These are phyloP conservation scores for Kluyveromyces dobzhanskii DNA, from an alignment of 805 yeast genomes.

Conservation along the genomic window DNA sequence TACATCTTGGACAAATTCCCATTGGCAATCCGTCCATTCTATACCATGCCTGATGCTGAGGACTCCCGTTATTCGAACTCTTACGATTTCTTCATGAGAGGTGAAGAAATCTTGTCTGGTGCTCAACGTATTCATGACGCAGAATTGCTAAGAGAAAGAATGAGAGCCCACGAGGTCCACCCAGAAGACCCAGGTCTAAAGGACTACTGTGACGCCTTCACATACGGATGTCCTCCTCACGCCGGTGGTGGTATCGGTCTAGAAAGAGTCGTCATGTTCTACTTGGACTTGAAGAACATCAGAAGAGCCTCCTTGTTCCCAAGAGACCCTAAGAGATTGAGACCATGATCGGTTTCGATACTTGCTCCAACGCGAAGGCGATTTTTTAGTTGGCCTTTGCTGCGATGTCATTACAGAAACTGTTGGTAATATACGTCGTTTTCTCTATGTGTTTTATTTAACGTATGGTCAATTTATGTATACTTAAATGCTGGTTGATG, in stretches of 20 bases:
- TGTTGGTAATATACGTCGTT: too few relatives aligned
- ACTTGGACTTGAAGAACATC: constrained; percentile 90
- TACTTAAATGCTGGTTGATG: too few relatives aligned
- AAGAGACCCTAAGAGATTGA: constrained; percentile 91
- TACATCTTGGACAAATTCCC: constrained; percentile 98
- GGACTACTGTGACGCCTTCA: constrained; percentile 89
- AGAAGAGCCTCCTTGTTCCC: constrained; percentile 99
- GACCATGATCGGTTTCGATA: constrained; percentile 49
- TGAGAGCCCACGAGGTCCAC: constrained; percentile 75
- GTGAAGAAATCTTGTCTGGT: constrained; percentile 98
- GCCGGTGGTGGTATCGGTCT: constrained; percentile 99
- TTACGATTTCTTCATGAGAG: constrained; percentile 99
- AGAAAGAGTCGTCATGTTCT: constrained; percentile 98
- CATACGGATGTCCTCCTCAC: constrained; percentile 95
- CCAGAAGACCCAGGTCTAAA: constrained; percentile 72
- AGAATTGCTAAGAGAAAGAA: constrained; percentile 69
- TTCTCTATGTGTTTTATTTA: too few relatives aligned
- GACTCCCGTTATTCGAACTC: constrained; percentile 93
- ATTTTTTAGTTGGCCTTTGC: too few relatives aligned
- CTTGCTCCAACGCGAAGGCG: too few relatives aligned
- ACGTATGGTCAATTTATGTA: too few relatives aligned
- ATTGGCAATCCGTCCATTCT: constrained; percentile 91
- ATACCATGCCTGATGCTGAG: constrained; percentile 96
- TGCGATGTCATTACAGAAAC: too few relatives aligned
- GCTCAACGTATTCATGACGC: constrained; percentile 99